A percentile compares a stretch with the other conserved stretches of the same genome.
phyloP scores from a whole-genome alignment of 139 green algal species.

The Monoraphidium neglectum region DNA sequence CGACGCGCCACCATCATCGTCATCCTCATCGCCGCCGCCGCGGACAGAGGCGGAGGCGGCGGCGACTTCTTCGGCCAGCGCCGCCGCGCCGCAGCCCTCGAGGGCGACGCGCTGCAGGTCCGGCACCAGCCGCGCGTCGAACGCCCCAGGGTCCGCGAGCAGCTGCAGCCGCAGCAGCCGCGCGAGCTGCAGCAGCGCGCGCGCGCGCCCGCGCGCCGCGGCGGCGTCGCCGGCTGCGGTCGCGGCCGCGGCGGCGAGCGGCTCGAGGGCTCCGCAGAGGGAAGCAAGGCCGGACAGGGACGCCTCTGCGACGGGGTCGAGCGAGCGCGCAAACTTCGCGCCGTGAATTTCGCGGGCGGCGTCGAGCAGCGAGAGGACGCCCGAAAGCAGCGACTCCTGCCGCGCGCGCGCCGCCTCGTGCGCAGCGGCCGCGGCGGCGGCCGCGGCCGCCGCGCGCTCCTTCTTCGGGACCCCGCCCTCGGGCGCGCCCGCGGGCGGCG shows the following conservation, averaged over 20 bases:
- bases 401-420: conserved; percentile 7
- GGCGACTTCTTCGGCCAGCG: background rate
- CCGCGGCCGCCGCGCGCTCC: conserved; percentile 49
- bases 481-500: too few relatives aligned
- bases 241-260: conserved; percentile 4
- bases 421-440: conserved; percentile 49
- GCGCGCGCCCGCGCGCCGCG: conserved; percentile 4
- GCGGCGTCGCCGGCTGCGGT: background rate
- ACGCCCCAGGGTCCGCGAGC: conserved; percentile 45
- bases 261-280: background rate
- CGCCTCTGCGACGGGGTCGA: background rate
- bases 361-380: conserved; percentile 22
- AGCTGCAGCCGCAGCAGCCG: conserved; percentile 68
- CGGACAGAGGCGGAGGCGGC: background rate
- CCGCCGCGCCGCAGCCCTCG: conserved; percentile 30
- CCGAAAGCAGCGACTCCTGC: conserved; percentile 16
- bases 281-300: background rate
- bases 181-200: conserved; percentile 47
- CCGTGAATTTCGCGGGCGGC: background rate
- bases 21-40: conserved; percentile 20
- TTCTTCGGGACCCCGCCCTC: conserved; percentile 1
- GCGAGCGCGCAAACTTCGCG: background rate
- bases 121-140: conserved; percentile 50
- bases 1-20: conserved; percentile 4
- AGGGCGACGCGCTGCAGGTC: conserved; percentile 42